Evolutionary conservation across 176 grass and related monocot genomes (phyloP).

Genomic region (Avena insularis): DNA sequence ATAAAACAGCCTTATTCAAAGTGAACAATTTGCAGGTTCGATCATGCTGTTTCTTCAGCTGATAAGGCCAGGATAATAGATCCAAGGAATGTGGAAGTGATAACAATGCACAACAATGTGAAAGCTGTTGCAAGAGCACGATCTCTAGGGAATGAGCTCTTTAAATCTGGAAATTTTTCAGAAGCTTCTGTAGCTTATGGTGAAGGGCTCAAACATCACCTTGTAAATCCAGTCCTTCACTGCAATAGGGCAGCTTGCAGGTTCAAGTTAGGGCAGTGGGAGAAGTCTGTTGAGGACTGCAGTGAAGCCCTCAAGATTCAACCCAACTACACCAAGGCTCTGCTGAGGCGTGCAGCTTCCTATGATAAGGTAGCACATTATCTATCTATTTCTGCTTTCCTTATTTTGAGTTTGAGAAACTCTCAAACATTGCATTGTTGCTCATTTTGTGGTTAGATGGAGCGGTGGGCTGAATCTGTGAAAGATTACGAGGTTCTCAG

Average conservation of each 20-base stretch:
- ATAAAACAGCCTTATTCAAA: constrained; percentile 25
- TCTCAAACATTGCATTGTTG: constrained; percentile 22
- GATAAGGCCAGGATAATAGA: constrained; percentile 82
- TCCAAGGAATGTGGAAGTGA: constrained; percentile 64
- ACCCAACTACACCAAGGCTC: constrained; percentile 90
- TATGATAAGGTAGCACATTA: constrained; percentile 68
- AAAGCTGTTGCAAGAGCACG: constrained; percentile 78
- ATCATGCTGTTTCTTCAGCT: constrained; percentile 75
- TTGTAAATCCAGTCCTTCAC: constrained; percentile 84
- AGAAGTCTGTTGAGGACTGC: constrained; percentile 90
- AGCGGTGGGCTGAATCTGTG: constrained; percentile 80
- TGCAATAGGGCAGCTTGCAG: constrained; percentile 95
- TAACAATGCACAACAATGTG: constrained; percentile 65
- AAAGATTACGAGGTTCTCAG: constrained; percentile 89
- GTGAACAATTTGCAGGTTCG: constrained; percentile 67
- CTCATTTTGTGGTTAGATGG: constrained; percentile 64
- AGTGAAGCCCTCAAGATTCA: constrained; percentile 93
- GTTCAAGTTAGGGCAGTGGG: constrained; percentile 91
- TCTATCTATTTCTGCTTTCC: background rate
- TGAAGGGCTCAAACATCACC: constrained; percentile 82
- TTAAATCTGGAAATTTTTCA: constrained; percentile 79
- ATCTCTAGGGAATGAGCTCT: constrained; percentile 85
- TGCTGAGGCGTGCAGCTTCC: constrained; percentile 94
- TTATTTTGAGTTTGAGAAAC: constrained; percentile 32
- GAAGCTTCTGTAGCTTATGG: constrained; percentile 89